A percentile compares a stretch with the other conserved stretches of the same genome.
These are phyloP conservation scores for Acacia melanoxylon DNA, from an alignment of 306 rosid genomes.

Conservation along the genomic window DNA sequence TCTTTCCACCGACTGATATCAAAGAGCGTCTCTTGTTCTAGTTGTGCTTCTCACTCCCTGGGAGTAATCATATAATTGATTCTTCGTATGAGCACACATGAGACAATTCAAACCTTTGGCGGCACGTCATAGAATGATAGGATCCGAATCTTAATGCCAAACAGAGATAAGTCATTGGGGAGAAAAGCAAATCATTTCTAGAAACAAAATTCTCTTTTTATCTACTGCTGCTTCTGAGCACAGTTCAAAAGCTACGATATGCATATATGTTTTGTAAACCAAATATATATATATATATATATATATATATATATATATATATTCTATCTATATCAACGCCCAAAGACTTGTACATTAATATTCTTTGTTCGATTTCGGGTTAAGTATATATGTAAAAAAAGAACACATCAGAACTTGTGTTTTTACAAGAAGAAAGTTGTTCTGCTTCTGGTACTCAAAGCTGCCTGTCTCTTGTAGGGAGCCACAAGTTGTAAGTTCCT, in stretches of 20 bases:
- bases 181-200: background rate
- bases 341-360: background rate
- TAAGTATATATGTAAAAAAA: background rate
- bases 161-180: background rate
- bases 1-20: background rate
- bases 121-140: constrained; percentile 35
- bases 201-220: background rate
- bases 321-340: background rate
- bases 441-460: background rate
- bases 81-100: background rate
- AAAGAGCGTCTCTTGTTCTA: background rate
- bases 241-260: background rate
- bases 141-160: constrained; percentile 29
- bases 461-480: background rate
- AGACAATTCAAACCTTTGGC: constrained; percentile 35
- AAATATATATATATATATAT: too few species aligned
- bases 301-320: too few species aligned
- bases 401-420: background rate
- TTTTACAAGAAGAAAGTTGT: background rate
- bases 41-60: background rate
- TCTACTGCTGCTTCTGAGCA: background rate
- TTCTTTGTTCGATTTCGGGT: constrained; percentile 8
- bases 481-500: background rate
- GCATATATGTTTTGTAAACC: background rate
- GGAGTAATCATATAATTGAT: constrained; percentile 18